Evolutionary conservation across 1,284 basidiomycete genomes (phyloP), one percentile per base, ranked within the genome.

Genomic region (Ganoderma boninense): DNA sequence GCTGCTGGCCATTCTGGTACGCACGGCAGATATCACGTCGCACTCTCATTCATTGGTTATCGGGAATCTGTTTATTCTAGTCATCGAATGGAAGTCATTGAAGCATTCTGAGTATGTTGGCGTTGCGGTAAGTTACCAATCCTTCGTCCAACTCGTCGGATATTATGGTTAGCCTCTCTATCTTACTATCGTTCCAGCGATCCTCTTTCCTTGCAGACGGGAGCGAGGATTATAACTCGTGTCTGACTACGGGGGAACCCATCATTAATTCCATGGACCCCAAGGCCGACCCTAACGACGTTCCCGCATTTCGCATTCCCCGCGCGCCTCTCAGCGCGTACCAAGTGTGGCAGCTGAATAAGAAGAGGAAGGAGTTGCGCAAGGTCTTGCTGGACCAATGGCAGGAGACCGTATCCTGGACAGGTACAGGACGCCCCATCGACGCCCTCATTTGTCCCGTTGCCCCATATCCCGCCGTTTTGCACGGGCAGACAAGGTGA

Each of bases 361-460:
- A 84, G 75, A 79, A 79, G 64, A 87, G 82, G 71, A 80, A 77
- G 3, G 80, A 82, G 43, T 64, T 89, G 18, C 82, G 89, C 26
- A 83, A 86, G 72, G 81, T 79, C 40, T 86, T 90, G 73, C 80
- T 91, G 29, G 84, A 87, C 64, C 83, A 86, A 65, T 92, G 91
- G 91, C 83, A 88, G 66, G 82, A 80, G 4, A 90, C 89, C 0
- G 74, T 73, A 13, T 72, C 70, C 0, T 67, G 73, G 16, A 92
- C 90, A 0, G 86, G 85, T 1, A 92, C 90, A 0, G 89, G 89
- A 0, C 82, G 91, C 10, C 89, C 90, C 1, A 83, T 92, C 29
- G 90, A 93, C 71, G 89, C 89, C 0, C 85, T 93, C 61, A 87
- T 93, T 46, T 81, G 82, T 18, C 90, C 90, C 26, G 83, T 83